Base-by-base conservation (phyloP, 2,329 filamentous ascomycete genomes). In the Fusarium drepaniforme region DNA sequence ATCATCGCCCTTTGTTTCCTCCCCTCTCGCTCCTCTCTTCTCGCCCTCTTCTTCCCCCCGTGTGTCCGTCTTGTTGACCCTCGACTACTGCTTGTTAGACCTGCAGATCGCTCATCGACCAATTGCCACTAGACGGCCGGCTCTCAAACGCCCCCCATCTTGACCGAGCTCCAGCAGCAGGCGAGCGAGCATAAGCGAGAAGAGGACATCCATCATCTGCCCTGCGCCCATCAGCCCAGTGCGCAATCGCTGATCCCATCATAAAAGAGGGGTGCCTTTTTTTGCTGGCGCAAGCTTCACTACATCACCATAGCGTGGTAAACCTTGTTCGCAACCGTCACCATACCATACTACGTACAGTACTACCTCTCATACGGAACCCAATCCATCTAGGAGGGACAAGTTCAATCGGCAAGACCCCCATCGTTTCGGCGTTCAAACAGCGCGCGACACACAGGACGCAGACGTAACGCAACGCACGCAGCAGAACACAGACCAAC, bases 251-350 rank as follows among this genome's bases (percentile, higher is more conserved):
- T 68, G 64, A 74, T 76, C 68, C 64, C 62, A 68, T 74, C 71
- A 63, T 70, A 66, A 76, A 76, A 76, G 74, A 76, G 74, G 74
- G 73, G 73, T 73, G 66, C 28, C 61, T 64, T 75, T 64, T 64
- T 75, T 65, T 46, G 68, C 70, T 73, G 64, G 67, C 67, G 71
- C 57, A 58, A 74, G 71, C 62, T 75, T 66, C 62, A 71, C 70
- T 75, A 71, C 73, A 75, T 75, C 70, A 75, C 75, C 67, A 65
- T 57, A 60, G 58, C 59, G 67, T 68, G 67, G 67, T 74, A 71
- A 75, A 75, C 73, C 73, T 76, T 75, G 73, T 76, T 61, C 40
- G 58, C 53, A 70, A 44, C 49, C 33, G 57, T 40, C 38, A 42
- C 56, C 40, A 38, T 60, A 28, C 44, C 44, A 49, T 49, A 49